These are phyloP conservation scores for Brasenia schreberi DNA, from an alignment of 164 flowering plant species.

Conservation along the genomic window DNA sequence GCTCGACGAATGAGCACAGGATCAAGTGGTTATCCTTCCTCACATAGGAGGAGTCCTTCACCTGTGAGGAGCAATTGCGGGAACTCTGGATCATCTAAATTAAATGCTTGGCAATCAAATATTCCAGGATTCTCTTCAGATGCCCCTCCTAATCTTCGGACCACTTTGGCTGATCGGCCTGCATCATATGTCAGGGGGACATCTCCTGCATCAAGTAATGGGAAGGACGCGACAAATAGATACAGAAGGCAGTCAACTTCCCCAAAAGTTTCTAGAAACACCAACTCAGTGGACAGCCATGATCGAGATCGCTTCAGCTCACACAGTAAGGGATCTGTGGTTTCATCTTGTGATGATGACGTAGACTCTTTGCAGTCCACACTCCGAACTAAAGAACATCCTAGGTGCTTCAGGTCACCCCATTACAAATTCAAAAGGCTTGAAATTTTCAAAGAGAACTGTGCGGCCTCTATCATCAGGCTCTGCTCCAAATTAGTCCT, in stretches of 20 bases:
- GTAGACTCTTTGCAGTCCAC: slow-evolving; percentile 61
- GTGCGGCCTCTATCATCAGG: slow-evolving; percentile 32
- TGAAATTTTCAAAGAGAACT: slow-evolving; percentile 41
- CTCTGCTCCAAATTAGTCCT: slow-evolving; percentile 83
- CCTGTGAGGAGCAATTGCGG: slow-evolving; percentile 62
- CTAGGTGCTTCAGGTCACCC: slow-evolving; percentile 31
- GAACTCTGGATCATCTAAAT: slow-evolving; percentile 82
- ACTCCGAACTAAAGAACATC: slow-evolving; percentile 2
- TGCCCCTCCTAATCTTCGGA: slow-evolving; percentile 95
- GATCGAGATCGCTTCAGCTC: slow-evolving; percentile 61
- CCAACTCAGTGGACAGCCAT: slow-evolving; percentile 58
- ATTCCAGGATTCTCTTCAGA: slow-evolving; percentile 89
- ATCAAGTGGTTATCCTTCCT: slow-evolving; percentile 28
- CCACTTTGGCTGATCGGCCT: slow-evolving; percentile 81
- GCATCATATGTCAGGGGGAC: slow-evolving; percentile 84
- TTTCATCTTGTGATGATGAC: slow-evolving; percentile 90
- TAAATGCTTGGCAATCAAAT: slow-evolving; percentile 72
- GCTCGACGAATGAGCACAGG: slow-evolving; percentile 59
- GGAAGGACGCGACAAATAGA: slow-evolving; percentile 37
- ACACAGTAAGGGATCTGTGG: slow-evolving; percentile 69
- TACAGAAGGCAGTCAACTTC: slow-evolving; percentile 68
- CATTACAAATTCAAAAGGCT: slow-evolving; percentile 30
- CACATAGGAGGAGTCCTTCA: slow-evolving; percentile 54
- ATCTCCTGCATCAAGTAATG: slow-evolving; percentile 85
- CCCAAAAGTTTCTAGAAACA: slow-evolving; percentile 80